Evolutionary conservation across 495 filamentous ascomycete species (phyloP).

Genomic region (Cercophora sp.): DNA sequence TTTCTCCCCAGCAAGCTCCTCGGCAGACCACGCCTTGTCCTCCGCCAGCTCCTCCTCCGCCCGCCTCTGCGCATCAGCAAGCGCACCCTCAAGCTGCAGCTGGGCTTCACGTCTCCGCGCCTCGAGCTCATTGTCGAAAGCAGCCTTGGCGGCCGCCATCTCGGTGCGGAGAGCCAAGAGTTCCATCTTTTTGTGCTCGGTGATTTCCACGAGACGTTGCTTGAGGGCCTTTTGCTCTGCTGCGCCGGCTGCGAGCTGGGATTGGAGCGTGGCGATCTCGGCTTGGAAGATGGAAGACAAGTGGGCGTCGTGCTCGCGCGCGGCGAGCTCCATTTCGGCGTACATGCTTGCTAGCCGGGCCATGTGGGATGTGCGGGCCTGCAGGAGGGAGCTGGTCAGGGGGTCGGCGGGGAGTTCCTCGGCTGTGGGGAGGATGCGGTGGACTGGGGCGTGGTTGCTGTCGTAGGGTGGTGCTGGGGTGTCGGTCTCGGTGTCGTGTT

Average conservation of each 20-base stretch:
- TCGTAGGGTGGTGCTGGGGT: not conserved
- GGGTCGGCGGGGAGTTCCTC: not conserved
- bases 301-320: not conserved
- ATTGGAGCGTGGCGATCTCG: not conserved
- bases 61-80: too few species aligned
- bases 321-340: not conserved
- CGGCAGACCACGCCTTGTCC: not conserved
- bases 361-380: not conserved
- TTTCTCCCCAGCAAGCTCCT: not conserved
- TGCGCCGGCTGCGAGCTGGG: not conserved
- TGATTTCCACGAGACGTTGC: not conserved
- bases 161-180: not conserved
- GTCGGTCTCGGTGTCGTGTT: not conserved
- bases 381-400: not conserved
- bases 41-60: too few species aligned
- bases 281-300: not conserved
- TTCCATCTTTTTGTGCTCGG: not conserved
- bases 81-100: too few species aligned
- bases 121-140: not conserved
- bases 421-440: not conserved
- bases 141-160: not conserved
- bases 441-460: not conserved
- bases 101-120: too few species aligned
- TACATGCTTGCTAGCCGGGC: slow-evolving; percentile 1
- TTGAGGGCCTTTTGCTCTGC: not conserved